Evolutionary conservation across 768 basidiomycete genomes (phyloP).

Genomic region (Lactarius psammicola): DNA sequence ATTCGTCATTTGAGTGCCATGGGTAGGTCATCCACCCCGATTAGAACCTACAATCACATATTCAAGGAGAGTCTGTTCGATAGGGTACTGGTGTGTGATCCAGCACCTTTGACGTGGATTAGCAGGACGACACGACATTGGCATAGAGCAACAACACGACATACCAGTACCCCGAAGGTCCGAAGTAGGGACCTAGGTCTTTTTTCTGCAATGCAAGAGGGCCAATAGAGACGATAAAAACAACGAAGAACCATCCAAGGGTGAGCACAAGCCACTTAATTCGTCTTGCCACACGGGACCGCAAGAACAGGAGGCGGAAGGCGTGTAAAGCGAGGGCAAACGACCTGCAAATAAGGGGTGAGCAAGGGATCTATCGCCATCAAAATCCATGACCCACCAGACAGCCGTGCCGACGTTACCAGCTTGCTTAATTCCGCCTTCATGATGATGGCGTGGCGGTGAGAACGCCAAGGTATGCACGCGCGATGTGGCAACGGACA

Average conservation of each 20-base stretch:
- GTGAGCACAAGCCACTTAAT: conserved; percentile 35
- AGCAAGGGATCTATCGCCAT: conserved; percentile 30
- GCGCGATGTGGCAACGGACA: neutral
- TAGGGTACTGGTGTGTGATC: conserved; percentile 44
- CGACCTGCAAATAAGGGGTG: conserved; percentile 34
- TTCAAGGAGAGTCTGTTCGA: conserved; percentile 41
- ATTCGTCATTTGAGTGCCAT: neutral
- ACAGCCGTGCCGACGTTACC: conserved; percentile 46
- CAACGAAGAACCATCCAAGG: conserved; percentile 40
- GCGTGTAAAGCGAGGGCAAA: conserved; percentile 37
- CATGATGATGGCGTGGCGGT: neutral
- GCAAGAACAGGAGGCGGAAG: conserved; percentile 44
- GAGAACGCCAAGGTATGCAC: neutral
- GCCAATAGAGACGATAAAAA: conserved; percentile 39
- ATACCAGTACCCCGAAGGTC: conserved; percentile 45
- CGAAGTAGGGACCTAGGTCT: conserved; percentile 43
- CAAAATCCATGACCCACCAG: conserved; percentile 36
- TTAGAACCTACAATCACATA: conserved; percentile 44
- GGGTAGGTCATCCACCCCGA: neutral
- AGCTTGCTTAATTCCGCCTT: conserved; percentile 42
- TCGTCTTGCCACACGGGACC: conserved; percentile 30
- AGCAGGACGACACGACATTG: neutral
- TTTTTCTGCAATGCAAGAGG: conserved; percentile 39
- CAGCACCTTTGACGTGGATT: conserved; percentile 39
- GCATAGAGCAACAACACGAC: conserved; percentile 9